Evolutionary conservation across 2,329 filamentous ascomycete genomes (phyloP), one percentile per base, ranked within the genome.

Genomic region (Xylariales sp.): DNA sequence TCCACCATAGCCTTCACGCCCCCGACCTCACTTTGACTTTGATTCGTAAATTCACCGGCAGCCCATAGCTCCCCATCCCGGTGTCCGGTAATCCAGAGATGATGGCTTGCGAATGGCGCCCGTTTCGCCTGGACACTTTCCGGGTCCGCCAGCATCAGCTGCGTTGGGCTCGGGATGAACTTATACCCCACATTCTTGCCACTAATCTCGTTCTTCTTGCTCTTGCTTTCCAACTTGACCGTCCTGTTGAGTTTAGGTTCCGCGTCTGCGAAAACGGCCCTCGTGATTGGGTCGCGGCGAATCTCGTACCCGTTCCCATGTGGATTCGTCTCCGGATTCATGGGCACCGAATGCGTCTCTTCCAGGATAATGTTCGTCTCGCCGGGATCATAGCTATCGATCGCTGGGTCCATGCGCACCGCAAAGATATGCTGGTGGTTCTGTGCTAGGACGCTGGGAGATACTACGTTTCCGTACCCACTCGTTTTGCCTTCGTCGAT

Each of bases 371-470:
- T 65, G 1, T 70, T 67, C 42, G 70, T 71, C n/a, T n/a, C n/a
- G n/a, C n/a, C n/a, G n/a, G n/a, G n/a, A 82, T 59, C 0, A 0
- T 73, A 62, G 16, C 70, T 63, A 48, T 84, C 80, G 28, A 84
- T 70, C 7, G 76, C 76, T 0, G 82, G 80, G 50, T 87, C 82
- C 36, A 86, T 75, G 1, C 82, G 71, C 31, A 80, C 61, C 18
- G 69, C 73, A 55, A 87, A 86, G 31, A 86, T 70, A 60, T 87
- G 83, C 56, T 87, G 83, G 49, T 87, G 82, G 57, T 84, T 80
- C 46, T 80, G 79, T 0, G 82, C 83, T 2, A 86, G 62, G 0
- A 82, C 76, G 0, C 82, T 82, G 0, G 78, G 74, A 0, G 71
- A 69, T 2, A 88, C 82, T 1, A 84, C 66, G 41, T 76, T 84